A percentile compares a stretch with the other conserved stretches of the same genome.
Conservation (phyloP, 2,329 filamentous ascomycete genomes). For the Colletotrichum tofieldiae region DNA sequence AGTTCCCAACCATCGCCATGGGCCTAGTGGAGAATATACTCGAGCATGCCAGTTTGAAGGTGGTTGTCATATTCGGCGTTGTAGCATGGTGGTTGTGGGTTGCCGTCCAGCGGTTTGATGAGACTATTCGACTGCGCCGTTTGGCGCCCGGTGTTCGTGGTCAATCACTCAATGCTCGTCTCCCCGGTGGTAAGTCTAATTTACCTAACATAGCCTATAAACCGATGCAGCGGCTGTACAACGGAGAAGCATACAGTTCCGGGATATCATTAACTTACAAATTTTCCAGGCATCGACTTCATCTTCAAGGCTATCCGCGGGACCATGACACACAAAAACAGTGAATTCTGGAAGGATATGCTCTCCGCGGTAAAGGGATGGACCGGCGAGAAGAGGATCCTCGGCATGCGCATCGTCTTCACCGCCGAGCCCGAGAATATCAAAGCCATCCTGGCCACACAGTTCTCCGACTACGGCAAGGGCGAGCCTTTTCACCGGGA, state of each 20-base stretch:
- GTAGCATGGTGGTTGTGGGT: slow-evolving; percentile 57
- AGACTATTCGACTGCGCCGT: slow-evolving; percentile 61
- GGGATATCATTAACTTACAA: slow-evolving; percentile 11
- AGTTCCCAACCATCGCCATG: slow-evolving; percentile 53
- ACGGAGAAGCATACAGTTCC: neutral
- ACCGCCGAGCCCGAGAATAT: slow-evolving; percentile 91
- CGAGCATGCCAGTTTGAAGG: slow-evolving; percentile 60
- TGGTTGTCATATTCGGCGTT: slow-evolving; percentile 55
- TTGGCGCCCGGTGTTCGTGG: slow-evolving; percentile 60
- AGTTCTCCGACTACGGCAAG: slow-evolving; percentile 89
- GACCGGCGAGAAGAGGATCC: slow-evolving; percentile 73
- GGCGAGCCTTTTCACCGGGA: slow-evolving; percentile 81
- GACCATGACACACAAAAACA: slow-evolving; percentile 68
- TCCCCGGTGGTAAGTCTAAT: slow-evolving; percentile 63
- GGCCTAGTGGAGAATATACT: slow-evolving; percentile 66
- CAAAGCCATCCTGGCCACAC: slow-evolving; percentile 89
- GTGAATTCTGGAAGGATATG: slow-evolving; percentile 72
- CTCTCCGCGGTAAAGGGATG: slow-evolving; percentile 64
- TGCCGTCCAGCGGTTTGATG: slow-evolving; percentile 56
- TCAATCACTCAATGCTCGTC: slow-evolving; percentile 51
- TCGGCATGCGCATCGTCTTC: slow-evolving; percentile 75
- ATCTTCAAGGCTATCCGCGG: slow-evolving; percentile 70
- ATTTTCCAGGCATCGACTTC: slow-evolving; percentile 71
- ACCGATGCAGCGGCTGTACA: too few species aligned
- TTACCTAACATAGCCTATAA: neutral